Conservation (phyloP, 768 basidiomycete species). For the Mrakia hoshinonis region DNA sequence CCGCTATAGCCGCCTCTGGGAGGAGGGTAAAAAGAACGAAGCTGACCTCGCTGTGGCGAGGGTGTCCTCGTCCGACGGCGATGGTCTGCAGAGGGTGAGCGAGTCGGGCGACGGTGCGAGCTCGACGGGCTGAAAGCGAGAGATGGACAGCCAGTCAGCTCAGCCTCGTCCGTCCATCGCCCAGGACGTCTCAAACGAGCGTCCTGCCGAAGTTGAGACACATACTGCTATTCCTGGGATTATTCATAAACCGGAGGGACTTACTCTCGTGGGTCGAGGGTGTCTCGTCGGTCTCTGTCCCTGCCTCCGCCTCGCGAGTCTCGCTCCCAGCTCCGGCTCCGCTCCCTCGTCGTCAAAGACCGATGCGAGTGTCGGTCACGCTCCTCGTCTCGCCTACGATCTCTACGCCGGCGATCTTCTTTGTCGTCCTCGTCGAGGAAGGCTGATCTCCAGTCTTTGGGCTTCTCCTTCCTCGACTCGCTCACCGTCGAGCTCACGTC, state of each 20-base stretch:
- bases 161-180: not conserved
- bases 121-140: not conserved
- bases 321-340: not conserved
- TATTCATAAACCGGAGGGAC: not conserved
- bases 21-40: not conserved
- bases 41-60: slow-evolving; percentile 1
- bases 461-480: slow-evolving; percentile 20
- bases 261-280: slow-evolving; percentile 10
- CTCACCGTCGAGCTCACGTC: not conserved
- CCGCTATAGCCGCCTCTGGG: slow-evolving; percentile 3
- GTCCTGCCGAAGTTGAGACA: not conserved
- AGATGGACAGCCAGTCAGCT: slow-evolving; percentile 1
- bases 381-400: slow-evolving; percentile 15
- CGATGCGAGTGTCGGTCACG: not conserved
- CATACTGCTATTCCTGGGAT: not conserved
- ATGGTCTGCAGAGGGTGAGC: slow-evolving; percentile 1
- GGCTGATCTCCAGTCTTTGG: slow-evolving; percentile 22
- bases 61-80: not conserved
- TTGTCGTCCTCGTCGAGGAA: slow-evolving; percentile 17
- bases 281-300: not conserved
- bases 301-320: not conserved
- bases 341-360: not conserved
- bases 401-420: not conserved
- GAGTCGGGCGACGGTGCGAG: not conserved
- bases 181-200: not conserved